A percentile compares a stretch with the other conserved stretches of the same genome.
Conservation (phyloP, 2,329 filamentous ascomycete species). For the Fusarium sulawesiense region DNA sequence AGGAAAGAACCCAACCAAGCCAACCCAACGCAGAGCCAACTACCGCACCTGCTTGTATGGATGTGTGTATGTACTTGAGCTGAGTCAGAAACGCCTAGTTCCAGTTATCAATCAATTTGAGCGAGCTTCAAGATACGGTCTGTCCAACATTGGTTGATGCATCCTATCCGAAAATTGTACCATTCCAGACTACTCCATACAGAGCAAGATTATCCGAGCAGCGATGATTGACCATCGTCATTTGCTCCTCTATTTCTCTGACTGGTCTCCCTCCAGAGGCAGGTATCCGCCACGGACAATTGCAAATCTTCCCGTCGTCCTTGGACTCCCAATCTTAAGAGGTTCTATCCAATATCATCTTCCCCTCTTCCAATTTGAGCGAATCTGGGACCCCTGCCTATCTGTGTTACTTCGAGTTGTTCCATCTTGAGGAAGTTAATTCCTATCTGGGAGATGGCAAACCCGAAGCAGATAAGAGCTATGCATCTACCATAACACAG, state of each 20-base stretch:
- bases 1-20: conserved; percentile 27
- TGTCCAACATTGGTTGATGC: conserved; percentile 10
- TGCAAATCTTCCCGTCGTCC: conserved; percentile 41
- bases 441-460: conserved; percentile 21
- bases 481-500: conserved; percentile 26
- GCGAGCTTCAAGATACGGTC: background rate
- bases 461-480: conserved; percentile 22
- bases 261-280: conserved; percentile 9
- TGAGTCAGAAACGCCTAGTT: background rate
- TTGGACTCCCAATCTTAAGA: conserved; percentile 35
- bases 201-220: conserved; percentile 8
- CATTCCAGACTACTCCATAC: conserved; percentile 7
- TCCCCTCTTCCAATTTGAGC: conserved; percentile 33
- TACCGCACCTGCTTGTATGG: conserved; percentile 12
- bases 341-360: conserved; percentile 34
- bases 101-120: background rate
- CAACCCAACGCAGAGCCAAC: conserved; percentile 9
- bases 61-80: background rate
- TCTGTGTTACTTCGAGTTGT: conserved; percentile 40
- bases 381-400: conserved; percentile 22
- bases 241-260: conserved; percentile 26
- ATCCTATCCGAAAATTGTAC: background rate
- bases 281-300: conserved; percentile 37
- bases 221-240: conserved; percentile 26
- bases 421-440: conserved; percentile 23